Evolutionary conservation across 2,329 filamentous ascomycete species (phyloP), one percentile per base, ranked within the genome.

Genomic region (Nigrospora osmanthi): DNA sequence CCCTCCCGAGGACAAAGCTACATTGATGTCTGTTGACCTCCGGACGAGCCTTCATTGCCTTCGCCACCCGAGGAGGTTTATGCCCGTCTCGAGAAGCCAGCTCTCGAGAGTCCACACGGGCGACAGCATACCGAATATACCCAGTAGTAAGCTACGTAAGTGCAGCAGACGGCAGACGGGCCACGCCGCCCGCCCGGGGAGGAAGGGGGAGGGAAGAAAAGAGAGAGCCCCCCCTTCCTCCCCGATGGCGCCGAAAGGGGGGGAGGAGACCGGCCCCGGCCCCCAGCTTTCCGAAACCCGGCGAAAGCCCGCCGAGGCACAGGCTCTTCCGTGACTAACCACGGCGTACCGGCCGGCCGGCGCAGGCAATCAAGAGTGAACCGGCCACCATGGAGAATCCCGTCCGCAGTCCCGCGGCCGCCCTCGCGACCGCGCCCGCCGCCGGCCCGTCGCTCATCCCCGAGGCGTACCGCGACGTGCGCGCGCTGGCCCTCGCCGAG

Each of bases 401-500:
- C 6, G 7, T 10, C 23, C 23, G 7, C 23, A 28, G 10, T 28
- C 23, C 7, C 23, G 23, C 38, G 16, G 11, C 38, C 37, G 28
- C 30, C 33, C 11, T 4, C 42, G 37, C 14, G 12, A 33, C 38
- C 23, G 19, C 23, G 12, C 12, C 38, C 44, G 19, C 4, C 19
- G 19, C 4, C 19, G 6, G 10, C 12, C 65, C 64, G 44, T 76
- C 76, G 45, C 72, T 79, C 45, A 64, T 78, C 39, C 76, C 76
- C n/a, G 56, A 67, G 40, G 61, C 63, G 30, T 79, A 70, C 73
- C 71, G 73, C 49, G 65, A 69, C 42, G 75, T 88, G 54, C 84
- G 86, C 50, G 63, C 76, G 48, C 69, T 90, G 52, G 69, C 70
- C 50, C 75, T 83, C 58, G 68, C 74, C 46, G 85, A 90, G 66